Evolutionary conservation across 192 early-diverging fungal genomes (phyloP).

Genomic region (Spizellomyces punctatus): DNA sequence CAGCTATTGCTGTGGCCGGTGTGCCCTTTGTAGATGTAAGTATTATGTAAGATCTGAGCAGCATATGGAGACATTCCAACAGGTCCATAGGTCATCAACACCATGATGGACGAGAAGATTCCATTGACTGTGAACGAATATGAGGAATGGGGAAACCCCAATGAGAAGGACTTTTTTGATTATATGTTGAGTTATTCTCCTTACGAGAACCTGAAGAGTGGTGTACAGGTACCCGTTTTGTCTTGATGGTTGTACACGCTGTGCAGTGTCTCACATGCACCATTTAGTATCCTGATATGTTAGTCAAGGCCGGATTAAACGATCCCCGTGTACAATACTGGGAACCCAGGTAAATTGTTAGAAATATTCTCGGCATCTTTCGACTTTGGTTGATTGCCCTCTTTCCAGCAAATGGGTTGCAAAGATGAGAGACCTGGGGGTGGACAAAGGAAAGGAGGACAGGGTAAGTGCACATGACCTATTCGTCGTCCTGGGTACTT

Average conservation of each 20-base stretch:
- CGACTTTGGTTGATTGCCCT: no score
- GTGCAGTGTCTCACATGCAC: not conserved
- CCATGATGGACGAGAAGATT: constrained; percentile 27
- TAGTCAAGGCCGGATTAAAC: constrained; percentile 74
- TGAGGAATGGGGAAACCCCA: constrained; percentile 60
- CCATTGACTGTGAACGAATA: constrained; percentile 54
- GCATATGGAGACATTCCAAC: constrained; percentile 33
- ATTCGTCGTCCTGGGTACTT: no score
- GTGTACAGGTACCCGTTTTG: constrained; percentile 9
- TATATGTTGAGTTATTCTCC: constrained; percentile 55
- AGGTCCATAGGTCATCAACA: constrained; percentile 3
- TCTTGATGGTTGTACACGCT: no score
- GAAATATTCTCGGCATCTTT: no score
- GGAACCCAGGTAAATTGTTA: constrained; percentile 56
- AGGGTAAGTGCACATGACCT: not conserved
- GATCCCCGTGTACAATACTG: constrained; percentile 87
- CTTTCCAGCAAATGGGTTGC: constrained; percentile 79
- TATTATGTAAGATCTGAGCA: not conserved
- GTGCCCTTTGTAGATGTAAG: constrained; percentile 60
- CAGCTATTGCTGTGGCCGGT: constrained; percentile 39
- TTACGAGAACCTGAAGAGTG: constrained; percentile 49
- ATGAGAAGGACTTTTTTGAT: constrained; percentile 52
- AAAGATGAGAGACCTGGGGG: constrained; percentile 55
- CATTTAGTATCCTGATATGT: constrained; percentile 41
- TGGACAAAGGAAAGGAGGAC: constrained; percentile 21